phyloP scores from a whole-genome alignment of 805 yeast genomes.

The Teunomyces barrocoloradensis region DNA sequence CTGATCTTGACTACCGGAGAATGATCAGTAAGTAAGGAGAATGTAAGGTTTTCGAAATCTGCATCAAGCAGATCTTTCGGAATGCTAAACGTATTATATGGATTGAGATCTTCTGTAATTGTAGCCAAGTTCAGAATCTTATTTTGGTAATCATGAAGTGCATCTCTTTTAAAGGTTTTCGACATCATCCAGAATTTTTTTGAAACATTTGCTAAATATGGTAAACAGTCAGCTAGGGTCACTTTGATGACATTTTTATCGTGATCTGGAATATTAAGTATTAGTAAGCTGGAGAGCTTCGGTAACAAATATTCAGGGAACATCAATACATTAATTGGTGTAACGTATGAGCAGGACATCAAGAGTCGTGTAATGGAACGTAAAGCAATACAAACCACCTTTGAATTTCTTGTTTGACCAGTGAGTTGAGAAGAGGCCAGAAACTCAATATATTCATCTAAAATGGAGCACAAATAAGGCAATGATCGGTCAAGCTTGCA shows the following conservation, averaged over 20 bases:
- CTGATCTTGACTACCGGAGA: slow-evolving; percentile 66
- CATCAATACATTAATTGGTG: slow-evolving; percentile 71
- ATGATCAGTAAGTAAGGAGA: slow-evolving; percentile 66
- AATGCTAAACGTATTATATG: slow-evolving; percentile 15
- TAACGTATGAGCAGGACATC: slow-evolving; percentile 57
- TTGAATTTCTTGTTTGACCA: slow-evolving; percentile 32
- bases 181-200: slow-evolving; percentile 63
- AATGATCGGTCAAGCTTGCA: slow-evolving; percentile 80
- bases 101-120: slow-evolving; percentile 13
- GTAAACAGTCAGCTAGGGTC: slow-evolving; percentile 69
- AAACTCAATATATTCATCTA: slow-evolving; percentile 53
- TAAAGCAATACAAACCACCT: slow-evolving; percentile 67
- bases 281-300: slow-evolving; percentile 39
- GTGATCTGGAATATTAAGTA: slow-evolving; percentile 27
- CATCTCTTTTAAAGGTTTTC: slow-evolving; percentile 39
- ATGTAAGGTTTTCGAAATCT: slow-evolving; percentile 64
- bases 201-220: slow-evolving; percentile 66
- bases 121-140: background rate
- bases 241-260: slow-evolving; percentile 44
- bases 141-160: background rate
- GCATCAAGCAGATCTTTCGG: slow-evolving; percentile 45
- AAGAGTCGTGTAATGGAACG: slow-evolving; percentile 66
- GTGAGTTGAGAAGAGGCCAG: background rate
- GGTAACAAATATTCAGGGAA: slow-evolving; percentile 85
- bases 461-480: slow-evolving; percentile 71